Evolutionary conservation across 331 rosid genomes (phyloP).

Genomic region (Saraca asoca): DNA sequence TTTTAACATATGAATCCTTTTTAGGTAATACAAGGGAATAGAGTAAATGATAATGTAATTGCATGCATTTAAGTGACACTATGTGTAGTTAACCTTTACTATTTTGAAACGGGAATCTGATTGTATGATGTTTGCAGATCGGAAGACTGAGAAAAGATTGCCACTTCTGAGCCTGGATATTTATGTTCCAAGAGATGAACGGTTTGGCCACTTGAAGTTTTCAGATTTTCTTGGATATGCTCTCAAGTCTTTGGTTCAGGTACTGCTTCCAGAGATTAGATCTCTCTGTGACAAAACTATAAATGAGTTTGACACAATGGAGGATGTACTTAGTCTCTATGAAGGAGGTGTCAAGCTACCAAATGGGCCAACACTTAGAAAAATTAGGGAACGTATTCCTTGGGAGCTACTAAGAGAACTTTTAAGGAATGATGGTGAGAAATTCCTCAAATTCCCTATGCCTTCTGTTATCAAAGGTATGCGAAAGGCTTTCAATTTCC

Average conservation of each 20-base stretch:
- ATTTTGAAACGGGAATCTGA: background rate
- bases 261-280: constrained; percentile 66
- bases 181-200: constrained; percentile 91
- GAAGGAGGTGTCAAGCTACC: constrained; percentile 66
- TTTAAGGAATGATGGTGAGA: constrained; percentile 74
- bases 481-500: background rate
- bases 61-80: no score
- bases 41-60: no score
- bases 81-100: no score
- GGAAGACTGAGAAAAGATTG: constrained; percentile 68
- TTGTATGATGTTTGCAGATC: constrained; percentile 54
- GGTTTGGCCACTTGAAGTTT: constrained; percentile 67
- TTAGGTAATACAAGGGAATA: no score
- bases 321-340: constrained; percentile 67
- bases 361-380: constrained; percentile 42
- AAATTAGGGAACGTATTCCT: constrained; percentile 64
- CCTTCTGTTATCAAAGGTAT: constrained; percentile 85
- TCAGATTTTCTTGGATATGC: constrained; percentile 84
- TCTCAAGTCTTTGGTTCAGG: constrained; percentile 67
- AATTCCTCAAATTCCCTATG: constrained; percentile 73
- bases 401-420: constrained; percentile 80
- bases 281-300: constrained; percentile 78
- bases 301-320: constrained; percentile 76
- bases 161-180: constrained; percentile 61
- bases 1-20: no score